Percentiles rank a stretch among this genome's conserved stretches.
phyloP scores from a whole-genome alignment of 2,329 filamentous ascomycete species.

The Pseudodiploospora longispora region DNA sequence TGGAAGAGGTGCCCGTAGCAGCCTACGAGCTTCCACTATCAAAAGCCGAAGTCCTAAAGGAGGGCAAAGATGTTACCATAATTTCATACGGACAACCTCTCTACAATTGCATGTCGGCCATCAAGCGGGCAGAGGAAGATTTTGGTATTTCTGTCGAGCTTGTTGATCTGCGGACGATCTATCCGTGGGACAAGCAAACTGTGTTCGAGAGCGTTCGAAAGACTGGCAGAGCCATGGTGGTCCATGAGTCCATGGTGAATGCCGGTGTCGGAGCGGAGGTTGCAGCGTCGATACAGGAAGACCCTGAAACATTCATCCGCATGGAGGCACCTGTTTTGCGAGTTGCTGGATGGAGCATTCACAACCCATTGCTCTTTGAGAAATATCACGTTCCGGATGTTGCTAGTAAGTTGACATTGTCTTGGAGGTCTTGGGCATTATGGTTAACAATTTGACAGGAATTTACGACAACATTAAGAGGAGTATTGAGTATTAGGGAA shows the following conservation, averaged over 20 bases:
- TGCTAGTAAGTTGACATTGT: constrained; percentile 55
- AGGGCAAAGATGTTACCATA: constrained; percentile 72
- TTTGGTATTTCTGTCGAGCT: constrained; percentile 71
- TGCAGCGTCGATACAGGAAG: constrained; percentile 79
- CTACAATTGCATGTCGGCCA: constrained; percentile 73
- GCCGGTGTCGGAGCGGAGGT: constrained; percentile 84
- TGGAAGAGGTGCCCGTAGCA: constrained; percentile 80
- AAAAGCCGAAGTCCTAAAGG: constrained; percentile 76
- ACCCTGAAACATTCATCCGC: constrained; percentile 63
- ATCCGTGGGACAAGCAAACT: constrained; percentile 82
- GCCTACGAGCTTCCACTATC: constrained; percentile 77
- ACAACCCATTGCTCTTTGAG: constrained; percentile 72
- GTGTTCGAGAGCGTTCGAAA: constrained; percentile 77
- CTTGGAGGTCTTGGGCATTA: no score
- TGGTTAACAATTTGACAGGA: constrained; percentile 35
- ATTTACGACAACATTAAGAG: constrained; percentile 65
- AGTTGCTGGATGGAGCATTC: constrained; percentile 85
- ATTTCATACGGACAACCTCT: constrained; percentile 85
- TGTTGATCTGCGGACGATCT: constrained; percentile 80
- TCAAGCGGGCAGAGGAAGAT: constrained; percentile 66
- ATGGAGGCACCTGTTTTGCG: constrained; percentile 79
- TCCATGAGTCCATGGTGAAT: constrained; percentile 89
- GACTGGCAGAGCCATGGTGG: constrained; percentile 78
- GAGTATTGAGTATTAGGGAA: constrained; percentile 52
- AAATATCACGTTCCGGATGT: constrained; percentile 78